Evolutionary conservation across 164 flowering plant species (phyloP), one percentile per base, ranked within the genome.

Genomic region (Brasenia schreberi): DNA sequence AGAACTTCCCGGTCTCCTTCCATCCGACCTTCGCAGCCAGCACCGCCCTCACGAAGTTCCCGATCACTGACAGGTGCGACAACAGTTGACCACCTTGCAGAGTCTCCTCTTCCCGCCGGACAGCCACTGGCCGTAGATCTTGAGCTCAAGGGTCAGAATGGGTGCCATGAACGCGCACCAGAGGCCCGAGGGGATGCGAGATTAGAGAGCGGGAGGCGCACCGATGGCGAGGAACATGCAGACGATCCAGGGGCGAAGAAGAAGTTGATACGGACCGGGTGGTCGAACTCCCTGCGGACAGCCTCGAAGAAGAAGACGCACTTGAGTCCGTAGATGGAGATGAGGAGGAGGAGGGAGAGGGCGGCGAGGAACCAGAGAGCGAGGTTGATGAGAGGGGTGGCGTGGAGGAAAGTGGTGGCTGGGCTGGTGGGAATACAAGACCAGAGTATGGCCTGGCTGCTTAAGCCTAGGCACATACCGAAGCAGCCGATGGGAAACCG

Each of bases 381-480:
- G 43, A 95, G 81, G 80, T 88, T 92, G 71, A 92, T 82, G 39
- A 67, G 67, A 5, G 87, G 91, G 9, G 83, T 42, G 27, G 92
- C 67, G 68, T 85, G 87, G 74, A 95, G 97, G 77, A 95, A 95
- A 49, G 70, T 59, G 45, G 94, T 90, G 12, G 91, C 87, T 2
- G 88, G 88, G 75, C 93, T 90, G 17, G 85, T 74, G 4, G 98
- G 69, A 2, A 95, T 81, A 49, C 84, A 59, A 0, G 68, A 77
- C 99, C 99, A 95, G 11, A 92, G 75, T 23, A 95, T 90, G n/a
- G 92, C 84, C 78, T 95, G 99, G 84, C 99, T 92, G 75, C 98
- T 84, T 0, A 95, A 82, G 33, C 97, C 99, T 0, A 92, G 86
- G 68, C 96, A 88, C 43, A 95, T 90, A 71, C 97, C 98, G 43